phyloP scores from a whole-genome alignment of 352 stramenopile species.

The Phytophthora pluvialis region DNA sequence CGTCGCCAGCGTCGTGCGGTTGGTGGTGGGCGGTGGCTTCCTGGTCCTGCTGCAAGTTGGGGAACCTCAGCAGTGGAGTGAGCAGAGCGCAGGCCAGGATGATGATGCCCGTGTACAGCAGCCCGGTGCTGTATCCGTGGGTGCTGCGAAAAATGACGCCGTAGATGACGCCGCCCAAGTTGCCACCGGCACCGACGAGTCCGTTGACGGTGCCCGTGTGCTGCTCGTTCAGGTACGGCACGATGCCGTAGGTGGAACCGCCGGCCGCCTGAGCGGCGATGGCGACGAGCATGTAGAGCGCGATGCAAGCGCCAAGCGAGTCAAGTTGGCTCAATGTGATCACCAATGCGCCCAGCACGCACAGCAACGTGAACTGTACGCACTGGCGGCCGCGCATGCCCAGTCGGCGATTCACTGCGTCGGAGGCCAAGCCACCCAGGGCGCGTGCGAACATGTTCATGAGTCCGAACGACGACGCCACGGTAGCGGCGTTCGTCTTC shows the following conservation, averaged over 20 bases:
- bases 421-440: conserved; percentile 86
- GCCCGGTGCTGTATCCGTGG: conserved; percentile 36
- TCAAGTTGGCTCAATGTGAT: conserved; percentile 88
- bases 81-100: conserved; percentile 58
- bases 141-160: conserved; percentile 71
- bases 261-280: conserved; percentile 89
- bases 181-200: conserved; percentile 69
- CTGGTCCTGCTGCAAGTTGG: conserved; percentile 45
- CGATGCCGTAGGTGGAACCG: conserved; percentile 71
- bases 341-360: conserved; percentile 79
- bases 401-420: conserved; percentile 82
- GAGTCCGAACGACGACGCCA: conserved; percentile 93
- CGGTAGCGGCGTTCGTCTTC: conserved; percentile 74
- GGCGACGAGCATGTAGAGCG: conserved; percentile 92
- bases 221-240: conserved; percentile 74
- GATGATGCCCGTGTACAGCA: conserved; percentile 70
- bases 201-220: conserved; percentile 74
- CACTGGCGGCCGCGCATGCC: conserved; percentile 91
- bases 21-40: conserved; percentile 1
- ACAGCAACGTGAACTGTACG: conserved; percentile 85
- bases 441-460: conserved; percentile 95
- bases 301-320: conserved; percentile 73
- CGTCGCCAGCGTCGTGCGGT: background rate
- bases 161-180: conserved; percentile 74
- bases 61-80: conserved; percentile 49